A percentile compares a stretch with the other conserved stretches of the same genome.
Conservation (phyloP, 306 rosid genomes). For the Glycine tomentella region DNA sequence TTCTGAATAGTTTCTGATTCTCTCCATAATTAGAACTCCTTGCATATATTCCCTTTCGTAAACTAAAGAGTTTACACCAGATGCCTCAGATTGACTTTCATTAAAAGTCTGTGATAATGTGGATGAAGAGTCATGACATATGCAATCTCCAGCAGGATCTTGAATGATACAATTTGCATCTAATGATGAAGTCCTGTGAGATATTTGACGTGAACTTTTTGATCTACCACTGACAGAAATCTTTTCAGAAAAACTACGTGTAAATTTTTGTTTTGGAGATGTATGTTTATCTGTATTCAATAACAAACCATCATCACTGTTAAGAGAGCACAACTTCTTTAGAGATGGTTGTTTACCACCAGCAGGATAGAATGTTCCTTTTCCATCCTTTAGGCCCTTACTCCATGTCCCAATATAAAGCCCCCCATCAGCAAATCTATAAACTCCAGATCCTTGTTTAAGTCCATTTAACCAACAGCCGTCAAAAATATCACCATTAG, state of each 20-base stretch:
- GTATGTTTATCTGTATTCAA: slow-evolving; percentile 47
- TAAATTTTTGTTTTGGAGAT: slow-evolving; percentile 53
- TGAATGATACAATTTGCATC: slow-evolving; percentile 47
- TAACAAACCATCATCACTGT: slow-evolving; percentile 43
- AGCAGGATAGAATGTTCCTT: slow-evolving; percentile 84
- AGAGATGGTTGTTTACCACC: slow-evolving; percentile 75
- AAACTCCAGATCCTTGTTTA: slow-evolving; percentile 84
- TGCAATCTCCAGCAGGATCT: slow-evolving; percentile 53
- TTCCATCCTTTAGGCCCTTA: slow-evolving; percentile 88
- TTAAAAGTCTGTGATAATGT: slow-evolving; percentile 45
- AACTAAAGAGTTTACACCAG: slow-evolving; percentile 45
- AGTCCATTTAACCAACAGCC: slow-evolving; percentile 85
- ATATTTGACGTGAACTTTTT: slow-evolving; percentile 55
- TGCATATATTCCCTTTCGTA: slow-evolving; percentile 92
- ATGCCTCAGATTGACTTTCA: slow-evolving; percentile 56
- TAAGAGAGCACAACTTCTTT: slow-evolving; percentile 64
- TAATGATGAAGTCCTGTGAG: slow-evolving; percentile 56
- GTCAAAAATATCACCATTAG: slow-evolving; percentile 75
- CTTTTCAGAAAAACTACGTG: slow-evolving; percentile 69
- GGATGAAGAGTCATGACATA: slow-evolving; percentile 48
- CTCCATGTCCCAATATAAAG: slow-evolving; percentile 91
- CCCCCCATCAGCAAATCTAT: slow-evolving; percentile 78
- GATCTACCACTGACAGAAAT: slow-evolving; percentile 52
- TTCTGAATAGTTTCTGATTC: slow-evolving; percentile 55
- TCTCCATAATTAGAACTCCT: slow-evolving; percentile 87